phyloP scores from a whole-genome alignment of 2,329 filamentous ascomycete genomes.

The Zymoseptoria ardabiliae region DNA sequence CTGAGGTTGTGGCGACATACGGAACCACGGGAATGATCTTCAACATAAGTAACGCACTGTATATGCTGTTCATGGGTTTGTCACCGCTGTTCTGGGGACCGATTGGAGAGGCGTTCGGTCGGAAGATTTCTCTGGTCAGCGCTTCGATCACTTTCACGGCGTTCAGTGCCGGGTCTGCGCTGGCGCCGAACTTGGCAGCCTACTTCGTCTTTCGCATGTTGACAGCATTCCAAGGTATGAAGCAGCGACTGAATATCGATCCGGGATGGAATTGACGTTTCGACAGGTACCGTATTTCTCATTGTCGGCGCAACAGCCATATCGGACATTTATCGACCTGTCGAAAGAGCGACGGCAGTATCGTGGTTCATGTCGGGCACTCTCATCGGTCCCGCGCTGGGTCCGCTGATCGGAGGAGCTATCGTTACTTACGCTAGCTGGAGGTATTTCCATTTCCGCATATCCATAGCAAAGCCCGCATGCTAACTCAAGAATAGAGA shows the following conservation, averaged over 20 bases:
- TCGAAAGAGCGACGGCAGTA: slow-evolving; percentile 63
- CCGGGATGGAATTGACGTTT: background rate
- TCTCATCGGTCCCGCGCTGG: slow-evolving; percentile 61
- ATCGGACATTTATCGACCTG: slow-evolving; percentile 48
- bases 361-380: slow-evolving; percentile 57
- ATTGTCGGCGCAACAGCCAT: slow-evolving; percentile 65
- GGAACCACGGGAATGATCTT: slow-evolving; percentile 60
- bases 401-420: slow-evolving; percentile 65
- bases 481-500: slow-evolving; percentile 33
- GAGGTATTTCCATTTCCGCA: slow-evolving; percentile 32
- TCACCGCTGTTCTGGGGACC: slow-evolving; percentile 66
- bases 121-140: slow-evolving; percentile 46
- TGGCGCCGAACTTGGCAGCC: slow-evolving; percentile 61
- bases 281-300: slow-evolving; percentile 49
- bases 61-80: slow-evolving; percentile 66
- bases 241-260: background rate
- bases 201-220: slow-evolving; percentile 70
- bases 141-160: slow-evolving; percentile 58
- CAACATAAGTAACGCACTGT: slow-evolving; percentile 68
- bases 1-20: slow-evolving; percentile 52
- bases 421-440: slow-evolving; percentile 68
- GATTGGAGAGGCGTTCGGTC: slow-evolving; percentile 46
- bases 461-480: too few relatives aligned
- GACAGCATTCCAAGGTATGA: slow-evolving; percentile 60
- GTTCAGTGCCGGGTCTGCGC: slow-evolving; percentile 64